These are phyloP conservation scores for Pyricularia sp. DNA, from an alignment of 2,329 filamentous ascomycete genomes.

Conservation along the genomic window DNA sequence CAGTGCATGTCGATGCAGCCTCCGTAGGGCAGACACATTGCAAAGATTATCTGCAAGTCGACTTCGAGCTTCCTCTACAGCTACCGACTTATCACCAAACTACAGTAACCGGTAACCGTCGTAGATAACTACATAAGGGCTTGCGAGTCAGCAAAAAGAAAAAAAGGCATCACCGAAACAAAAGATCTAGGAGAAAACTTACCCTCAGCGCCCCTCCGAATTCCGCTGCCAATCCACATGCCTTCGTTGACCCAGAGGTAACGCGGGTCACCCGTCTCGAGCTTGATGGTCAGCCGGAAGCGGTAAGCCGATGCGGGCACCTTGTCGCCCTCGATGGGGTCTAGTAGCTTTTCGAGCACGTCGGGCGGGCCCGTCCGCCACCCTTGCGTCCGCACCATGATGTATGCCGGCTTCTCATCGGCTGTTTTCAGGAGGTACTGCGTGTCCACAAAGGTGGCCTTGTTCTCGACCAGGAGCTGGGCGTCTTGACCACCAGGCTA, in stretches of 20 bases:
- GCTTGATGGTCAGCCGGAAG: constrained; percentile 15
- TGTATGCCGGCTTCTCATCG: constrained; percentile 10
- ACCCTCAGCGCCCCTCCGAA: constrained; percentile 8
- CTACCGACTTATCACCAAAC: not conserved
- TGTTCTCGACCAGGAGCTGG: constrained; percentile 10
- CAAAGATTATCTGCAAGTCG: no score
- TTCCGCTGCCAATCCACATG: constrained; percentile 16
- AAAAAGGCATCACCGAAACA: not conserved
- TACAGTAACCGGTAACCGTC: constrained; percentile 4
- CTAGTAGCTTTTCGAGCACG: constrained; percentile 9
- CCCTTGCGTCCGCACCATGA: constrained; percentile 12
- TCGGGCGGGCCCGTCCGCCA: constrained; percentile 12
- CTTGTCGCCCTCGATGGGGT: constrained; percentile 13
- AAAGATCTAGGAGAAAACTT: not conserved
- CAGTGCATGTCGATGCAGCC: not conserved
- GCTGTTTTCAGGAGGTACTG: constrained; percentile 10
- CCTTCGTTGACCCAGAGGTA: constrained; percentile 15
- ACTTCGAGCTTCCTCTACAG: not conserved
- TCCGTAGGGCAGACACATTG: not conserved
- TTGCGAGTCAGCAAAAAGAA: not conserved
- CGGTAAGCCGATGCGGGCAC: constrained; percentile 14
- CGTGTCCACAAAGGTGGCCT: constrained; percentile 11
- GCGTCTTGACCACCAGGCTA: constrained; percentile 11
- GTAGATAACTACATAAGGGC: constrained; percentile 1
- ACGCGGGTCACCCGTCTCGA: constrained; percentile 17